Percentiles rank a stretch among this genome's conserved stretches.
These are phyloP conservation scores for Mangifera indica DNA, from an alignment of 345 rosid species.

Conservation along the genomic window DNA sequence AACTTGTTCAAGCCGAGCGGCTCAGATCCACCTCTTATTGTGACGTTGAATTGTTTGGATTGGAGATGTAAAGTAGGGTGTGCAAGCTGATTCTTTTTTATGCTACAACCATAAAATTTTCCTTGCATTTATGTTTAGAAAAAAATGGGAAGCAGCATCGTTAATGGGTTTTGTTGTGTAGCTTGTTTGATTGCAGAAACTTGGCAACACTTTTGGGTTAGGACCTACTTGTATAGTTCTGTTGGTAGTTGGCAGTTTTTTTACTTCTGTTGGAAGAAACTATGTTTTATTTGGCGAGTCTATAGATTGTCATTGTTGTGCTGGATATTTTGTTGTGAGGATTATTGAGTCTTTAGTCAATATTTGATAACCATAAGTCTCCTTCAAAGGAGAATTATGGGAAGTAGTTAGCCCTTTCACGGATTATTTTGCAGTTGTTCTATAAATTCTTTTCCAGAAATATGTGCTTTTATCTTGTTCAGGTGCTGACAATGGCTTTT, in stretches of 20 bases:
- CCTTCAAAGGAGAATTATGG: not conserved
- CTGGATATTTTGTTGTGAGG: not conserved
- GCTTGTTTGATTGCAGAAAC: not conserved
- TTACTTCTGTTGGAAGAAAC: not conserved
- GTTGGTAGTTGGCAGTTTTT: not conserved
- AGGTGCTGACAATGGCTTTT: constrained; percentile 4
- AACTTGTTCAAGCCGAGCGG: no score
- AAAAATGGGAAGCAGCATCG: not conserved
- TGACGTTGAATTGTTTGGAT: not conserved
- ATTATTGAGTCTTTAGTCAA: not conserved
- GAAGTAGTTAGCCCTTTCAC: not conserved
- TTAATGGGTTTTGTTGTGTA: not conserved
- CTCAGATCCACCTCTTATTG: no score
- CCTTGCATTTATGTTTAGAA: not conserved
- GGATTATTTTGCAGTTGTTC: not conserved
- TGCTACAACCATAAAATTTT: no score
- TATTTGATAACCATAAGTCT: not conserved
- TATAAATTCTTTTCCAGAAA: not conserved
- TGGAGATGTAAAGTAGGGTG: no score
- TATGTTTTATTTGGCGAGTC: no score
- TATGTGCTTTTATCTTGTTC: not conserved
- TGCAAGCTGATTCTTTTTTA: no score
- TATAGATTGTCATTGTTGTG: no score
- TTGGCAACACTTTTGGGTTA: not conserved
- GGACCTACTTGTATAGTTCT: not conserved